A percentile compares a stretch with the other conserved stretches of the same genome.
phyloP scores from a whole-genome alignment of 352 stramenopile genomes.

The Phytophthora nicotianae region DNA sequence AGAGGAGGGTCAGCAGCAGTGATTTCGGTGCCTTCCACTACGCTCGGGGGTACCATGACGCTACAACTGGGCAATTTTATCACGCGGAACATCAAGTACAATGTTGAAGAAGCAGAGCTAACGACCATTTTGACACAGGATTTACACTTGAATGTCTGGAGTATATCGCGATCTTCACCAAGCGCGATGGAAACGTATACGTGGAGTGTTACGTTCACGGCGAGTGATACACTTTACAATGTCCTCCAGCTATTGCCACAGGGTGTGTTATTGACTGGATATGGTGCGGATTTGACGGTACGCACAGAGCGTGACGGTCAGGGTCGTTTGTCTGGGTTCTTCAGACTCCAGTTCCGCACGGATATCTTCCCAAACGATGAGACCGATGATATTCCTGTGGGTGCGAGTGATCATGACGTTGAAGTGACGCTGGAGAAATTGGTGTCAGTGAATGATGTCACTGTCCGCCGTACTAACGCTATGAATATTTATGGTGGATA shows the following conservation, averaged over 20 bases:
- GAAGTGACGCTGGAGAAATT: conserved; percentile 71
- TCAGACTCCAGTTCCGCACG: conserved; percentile 71
- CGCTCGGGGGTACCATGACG: conserved; percentile 67
- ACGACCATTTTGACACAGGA: conserved; percentile 66
- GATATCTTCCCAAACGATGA: conserved; percentile 79
- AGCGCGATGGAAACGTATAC: conserved; percentile 57
- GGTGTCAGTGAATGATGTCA: conserved; percentile 70
- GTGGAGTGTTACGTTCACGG: conserved; percentile 81
- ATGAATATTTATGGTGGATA: conserved; percentile 83
- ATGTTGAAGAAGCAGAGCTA: conserved; percentile 63
- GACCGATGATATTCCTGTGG: conserved; percentile 69
- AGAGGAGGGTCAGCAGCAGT: conserved; percentile 40
- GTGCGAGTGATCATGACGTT: conserved; percentile 57
- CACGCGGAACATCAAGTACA: conserved; percentile 72
- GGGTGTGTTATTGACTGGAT: conserved; percentile 57
- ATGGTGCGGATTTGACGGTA: conserved; percentile 53
- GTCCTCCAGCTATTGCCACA: conserved; percentile 58
- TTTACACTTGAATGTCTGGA: conserved; percentile 57
- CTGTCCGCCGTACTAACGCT: conserved; percentile 57
- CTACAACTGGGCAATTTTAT: conserved; percentile 60
- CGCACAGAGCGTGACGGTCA: conserved; percentile 63
- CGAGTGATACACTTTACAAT: conserved; percentile 69
- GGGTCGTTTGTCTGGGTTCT: conserved; percentile 69
- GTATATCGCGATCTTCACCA: conserved; percentile 50
- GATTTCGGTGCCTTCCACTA: conserved; percentile 66